Base-by-base conservation (phyloP, 306 rosid species). In the Acacia confusa region DNA sequence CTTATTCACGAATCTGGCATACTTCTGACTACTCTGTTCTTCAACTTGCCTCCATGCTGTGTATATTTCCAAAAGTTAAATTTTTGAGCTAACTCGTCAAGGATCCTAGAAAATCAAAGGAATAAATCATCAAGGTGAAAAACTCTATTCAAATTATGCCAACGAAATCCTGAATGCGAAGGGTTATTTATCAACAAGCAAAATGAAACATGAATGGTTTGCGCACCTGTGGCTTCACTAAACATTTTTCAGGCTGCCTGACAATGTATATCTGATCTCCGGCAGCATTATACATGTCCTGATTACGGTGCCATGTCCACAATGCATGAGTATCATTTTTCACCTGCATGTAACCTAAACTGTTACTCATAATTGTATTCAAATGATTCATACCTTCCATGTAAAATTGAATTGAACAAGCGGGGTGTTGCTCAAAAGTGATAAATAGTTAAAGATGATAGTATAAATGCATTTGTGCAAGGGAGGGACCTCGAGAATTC, bases 261-360 rank as follows among this genome's bases (percentile, higher is more conserved):
- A 91, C 97, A 61, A 95, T 88, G 82, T 89, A 95, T 82, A 95
- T 91, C 79, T 38, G 74, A 68, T 95, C 99, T 24, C 97, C 97
- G 3, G 88, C 88, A 2, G 1, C 55, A 7, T 43, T 82, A 82
- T 92, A 95, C 30, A 70, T 50, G 67, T 95, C 97, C 89, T 84
- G 90, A 76, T 95, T 95, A 47, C 98, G 86, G 69, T 92, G 97
- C 97, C 98, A 95, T 19, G 70, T 89, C 97, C 98, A 95, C 72
- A 95, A 65, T 1, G 98, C 98, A 88, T 88, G 92, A 20, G 97
- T 92, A 85, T 91, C 95, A 81, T 95, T 95, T 86, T 82, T 90
- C 86, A 91, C 88, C 98, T 92, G 92, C 83, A 74, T 66, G 74
- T 22, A 36, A 67, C 45, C 36, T 30, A 27, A 43, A 63, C 44